These are phyloP conservation scores for Sphaerobolus stellatus DNA, from an alignment of 1,284 basidiomycete genomes.

Conservation along the genomic window DNA sequence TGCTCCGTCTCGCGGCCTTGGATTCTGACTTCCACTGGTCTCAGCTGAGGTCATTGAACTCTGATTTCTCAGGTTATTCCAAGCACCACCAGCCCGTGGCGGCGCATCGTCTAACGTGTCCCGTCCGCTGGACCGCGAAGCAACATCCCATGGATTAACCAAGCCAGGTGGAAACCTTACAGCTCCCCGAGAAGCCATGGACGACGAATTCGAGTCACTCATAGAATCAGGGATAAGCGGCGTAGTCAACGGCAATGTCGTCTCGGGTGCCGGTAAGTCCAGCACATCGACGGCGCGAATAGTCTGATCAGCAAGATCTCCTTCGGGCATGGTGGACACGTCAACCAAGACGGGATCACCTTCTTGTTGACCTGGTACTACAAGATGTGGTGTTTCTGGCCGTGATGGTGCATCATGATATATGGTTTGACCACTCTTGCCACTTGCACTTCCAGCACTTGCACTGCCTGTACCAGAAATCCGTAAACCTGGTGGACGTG, in stretches of 20 bases:
- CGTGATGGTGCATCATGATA: constrained; percentile 7
- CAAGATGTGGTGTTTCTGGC: background rate
- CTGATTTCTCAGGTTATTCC: constrained; percentile 15
- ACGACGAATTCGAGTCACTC: background rate
- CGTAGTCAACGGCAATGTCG: constrained; percentile 1
- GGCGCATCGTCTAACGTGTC: constrained; percentile 3
- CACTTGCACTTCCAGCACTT: constrained; percentile 9
- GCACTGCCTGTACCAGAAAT: background rate
- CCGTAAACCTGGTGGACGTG: constrained; percentile 1
- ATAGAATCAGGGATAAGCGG: background rate
- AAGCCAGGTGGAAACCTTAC: constrained; percentile 22
- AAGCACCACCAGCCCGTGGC: constrained; percentile 11
- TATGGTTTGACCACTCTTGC: constrained; percentile 7
- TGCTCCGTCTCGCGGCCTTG: background rate
- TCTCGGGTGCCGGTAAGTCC: constrained; percentile 8
- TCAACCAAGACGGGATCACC: background rate
- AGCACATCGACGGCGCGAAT: constrained; percentile 10
- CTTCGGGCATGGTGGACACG: background rate
- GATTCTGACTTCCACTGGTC: background rate
- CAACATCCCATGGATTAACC: constrained; percentile 15
- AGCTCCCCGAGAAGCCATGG: background rate
- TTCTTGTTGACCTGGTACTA: background rate
- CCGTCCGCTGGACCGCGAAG: constrained; percentile 12
- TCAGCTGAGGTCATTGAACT: no score
- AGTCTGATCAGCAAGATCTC: background rate